Evolutionary conservation across 176 grass and related monocot species (phyloP).

Genomic region (Avena eriantha): DNA sequence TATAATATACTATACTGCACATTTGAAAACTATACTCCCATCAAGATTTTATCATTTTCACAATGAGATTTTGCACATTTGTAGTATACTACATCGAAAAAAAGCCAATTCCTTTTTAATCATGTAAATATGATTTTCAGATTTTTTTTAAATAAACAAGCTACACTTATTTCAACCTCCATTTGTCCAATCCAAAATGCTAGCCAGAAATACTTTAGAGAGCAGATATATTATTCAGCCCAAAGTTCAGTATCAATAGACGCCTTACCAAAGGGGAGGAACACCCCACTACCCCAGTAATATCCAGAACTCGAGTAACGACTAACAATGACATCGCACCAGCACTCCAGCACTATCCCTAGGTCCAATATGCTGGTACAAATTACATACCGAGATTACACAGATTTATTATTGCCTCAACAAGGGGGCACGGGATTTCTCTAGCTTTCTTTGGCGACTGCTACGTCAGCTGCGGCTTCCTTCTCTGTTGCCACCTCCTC

Average conservation of each 20-base stretch:
- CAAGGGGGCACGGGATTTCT: not conserved
- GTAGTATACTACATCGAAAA: no score
- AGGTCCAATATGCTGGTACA: not conserved
- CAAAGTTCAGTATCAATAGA: constrained; percentile 12
- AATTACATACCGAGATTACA: constrained; percentile 40
- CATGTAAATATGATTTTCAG: no score
- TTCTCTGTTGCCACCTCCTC: constrained; percentile 45
- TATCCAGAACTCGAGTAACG: not conserved
- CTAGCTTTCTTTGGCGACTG: constrained; percentile 43
- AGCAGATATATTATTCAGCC: constrained; percentile 39
- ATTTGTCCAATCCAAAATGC: not conserved
- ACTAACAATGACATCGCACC: constrained; percentile 30
- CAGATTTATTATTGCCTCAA: constrained; percentile 47
- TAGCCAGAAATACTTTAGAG: not conserved
- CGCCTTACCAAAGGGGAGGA: not conserved
- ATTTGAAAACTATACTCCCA: no score
- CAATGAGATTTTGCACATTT: no score
- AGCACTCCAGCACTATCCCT: constrained; percentile 23
- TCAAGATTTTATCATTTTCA: no score
- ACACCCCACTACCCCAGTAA: not conserved
- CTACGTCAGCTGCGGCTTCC: constrained; percentile 29
- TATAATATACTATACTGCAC: no score
- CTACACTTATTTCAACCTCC: no score
- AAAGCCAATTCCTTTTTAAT: no score
- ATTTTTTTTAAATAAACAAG: no score